Percentiles rank a stretch among this genome's conserved stretches.
phyloP scores from a whole-genome alignment of 2,329 filamentous ascomycete genomes.

The Thielaviopsis punctulata region DNA sequence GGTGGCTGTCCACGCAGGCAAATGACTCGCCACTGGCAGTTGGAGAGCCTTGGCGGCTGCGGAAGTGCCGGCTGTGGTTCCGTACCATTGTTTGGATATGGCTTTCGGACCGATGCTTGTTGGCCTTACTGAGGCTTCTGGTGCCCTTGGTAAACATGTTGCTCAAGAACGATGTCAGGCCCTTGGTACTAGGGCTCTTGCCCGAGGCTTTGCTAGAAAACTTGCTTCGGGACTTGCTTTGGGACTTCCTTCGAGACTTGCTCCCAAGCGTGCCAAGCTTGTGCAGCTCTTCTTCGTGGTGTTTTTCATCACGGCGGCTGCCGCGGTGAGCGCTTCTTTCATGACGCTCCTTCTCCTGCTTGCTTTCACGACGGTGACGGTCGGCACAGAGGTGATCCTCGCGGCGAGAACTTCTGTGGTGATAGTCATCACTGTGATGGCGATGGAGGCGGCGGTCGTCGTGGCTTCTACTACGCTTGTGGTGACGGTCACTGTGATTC shows the following conservation, averaged over 20 bases:
- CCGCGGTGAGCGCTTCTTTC: background rate
- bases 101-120: background rate
- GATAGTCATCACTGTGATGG: no score
- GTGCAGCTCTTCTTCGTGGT: background rate
- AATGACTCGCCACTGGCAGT: background rate
- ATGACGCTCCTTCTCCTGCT: background rate
- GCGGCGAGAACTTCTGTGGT: background rate
- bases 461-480: no score
- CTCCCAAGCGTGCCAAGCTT: background rate
- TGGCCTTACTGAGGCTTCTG: background rate
- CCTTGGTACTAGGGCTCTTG: background rate
- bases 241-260: background rate
- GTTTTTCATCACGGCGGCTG: background rate
- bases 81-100: background rate
- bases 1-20: slow-evolving; percentile 10
- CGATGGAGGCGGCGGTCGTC: background rate
- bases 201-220: no score
- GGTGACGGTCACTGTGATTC: background rate
- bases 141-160: background rate
- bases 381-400: background rate
- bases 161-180: background rate
- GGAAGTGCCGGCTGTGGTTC: background rate
- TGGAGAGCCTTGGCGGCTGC: background rate
- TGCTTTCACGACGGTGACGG: background rate
- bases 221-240: background rate